phyloP scores from a whole-genome alignment of 2,329 filamentous ascomycete genomes.

The Botrytis paeoniae region DNA sequence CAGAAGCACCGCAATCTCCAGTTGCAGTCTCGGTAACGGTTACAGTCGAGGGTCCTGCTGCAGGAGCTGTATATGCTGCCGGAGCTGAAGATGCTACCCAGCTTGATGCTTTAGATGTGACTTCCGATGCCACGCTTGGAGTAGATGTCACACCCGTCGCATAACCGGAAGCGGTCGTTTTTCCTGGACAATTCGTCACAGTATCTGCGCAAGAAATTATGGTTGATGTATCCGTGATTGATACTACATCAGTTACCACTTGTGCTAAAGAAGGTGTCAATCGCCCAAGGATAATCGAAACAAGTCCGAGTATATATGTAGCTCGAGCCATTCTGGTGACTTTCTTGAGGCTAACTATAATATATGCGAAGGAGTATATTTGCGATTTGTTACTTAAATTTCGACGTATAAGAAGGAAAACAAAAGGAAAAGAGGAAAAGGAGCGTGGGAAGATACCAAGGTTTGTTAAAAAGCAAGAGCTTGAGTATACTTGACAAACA shows the following conservation, averaged over 20 bases:
- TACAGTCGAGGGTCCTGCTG: not conserved
- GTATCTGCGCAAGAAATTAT: conserved; percentile 15
- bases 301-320: not conserved
- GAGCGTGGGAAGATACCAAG: not conserved
- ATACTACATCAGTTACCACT: not conserved
- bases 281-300: conserved; percentile 3
- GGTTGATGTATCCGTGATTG: conserved; percentile 7
- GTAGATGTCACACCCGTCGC: not conserved
- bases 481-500: not conserved
- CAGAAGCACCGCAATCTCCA: not conserved
- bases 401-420: not conserved
- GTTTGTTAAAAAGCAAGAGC: not conserved
- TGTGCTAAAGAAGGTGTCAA: not conserved
- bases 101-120: not conserved
- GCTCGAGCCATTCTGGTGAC: conserved; percentile 1
- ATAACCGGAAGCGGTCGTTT: not conserved
- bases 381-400: not conserved
- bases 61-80: not conserved
- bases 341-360: not conserved
- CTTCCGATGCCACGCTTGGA: not conserved
- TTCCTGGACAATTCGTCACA: conserved; percentile 15
- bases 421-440: not conserved
- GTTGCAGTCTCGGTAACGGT: conserved; percentile 10
- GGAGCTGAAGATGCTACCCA: not conserved
- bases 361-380: not conserved